phyloP scores from a whole-genome alignment of 129 eudicot species.

The Glebionis coronaria region DNA sequence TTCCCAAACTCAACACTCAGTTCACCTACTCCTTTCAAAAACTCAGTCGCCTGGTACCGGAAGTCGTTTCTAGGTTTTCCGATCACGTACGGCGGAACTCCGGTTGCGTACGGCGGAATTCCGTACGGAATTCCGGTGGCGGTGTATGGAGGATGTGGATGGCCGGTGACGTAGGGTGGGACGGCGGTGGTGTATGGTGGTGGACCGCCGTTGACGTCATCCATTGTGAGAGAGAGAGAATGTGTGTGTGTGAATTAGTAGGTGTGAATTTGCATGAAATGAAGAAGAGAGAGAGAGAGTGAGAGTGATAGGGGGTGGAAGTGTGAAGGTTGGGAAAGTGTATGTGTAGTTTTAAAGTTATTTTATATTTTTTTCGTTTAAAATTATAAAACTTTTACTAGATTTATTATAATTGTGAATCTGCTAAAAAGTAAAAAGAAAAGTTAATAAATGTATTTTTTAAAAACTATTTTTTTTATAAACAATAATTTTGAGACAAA shows the following conservation, averaged over 20 bases:
- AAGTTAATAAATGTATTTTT: too few relatives aligned
- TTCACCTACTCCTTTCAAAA: slow-evolving; percentile 85
- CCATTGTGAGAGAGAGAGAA: slow-evolving; percentile 12
- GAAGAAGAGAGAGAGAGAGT: slow-evolving; percentile 17
- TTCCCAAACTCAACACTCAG: slow-evolving; percentile 84
- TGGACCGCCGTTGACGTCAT: slow-evolving; percentile 49
- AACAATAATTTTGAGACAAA: too few relatives aligned
- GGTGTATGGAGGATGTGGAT: too few relatives aligned
- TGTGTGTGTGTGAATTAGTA: slow-evolving; percentile 8
- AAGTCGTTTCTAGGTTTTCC: slow-evolving; percentile 38
- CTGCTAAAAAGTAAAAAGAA: too few relatives aligned
- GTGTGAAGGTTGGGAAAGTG: not conserved
- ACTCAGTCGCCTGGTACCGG: slow-evolving; percentile 76
- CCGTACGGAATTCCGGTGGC: too few relatives aligned
- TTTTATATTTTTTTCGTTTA: too few relatives aligned
- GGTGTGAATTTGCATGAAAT: slow-evolving; percentile 29
- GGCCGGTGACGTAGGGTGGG: too few relatives aligned
- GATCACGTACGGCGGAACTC: slow-evolving; percentile 19
- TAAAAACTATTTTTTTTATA: too few relatives aligned
- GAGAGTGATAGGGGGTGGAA: not conserved
- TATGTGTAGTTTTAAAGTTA: too few relatives aligned
- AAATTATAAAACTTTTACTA: too few relatives aligned
- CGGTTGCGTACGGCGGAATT: slow-evolving; percentile 16
- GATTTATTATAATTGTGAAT: too few relatives aligned
- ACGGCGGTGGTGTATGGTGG: slow-evolving; percentile 31